phyloP scores from a whole-genome alignment of 106 monocot species.

The Gastrodia elata region DNA sequence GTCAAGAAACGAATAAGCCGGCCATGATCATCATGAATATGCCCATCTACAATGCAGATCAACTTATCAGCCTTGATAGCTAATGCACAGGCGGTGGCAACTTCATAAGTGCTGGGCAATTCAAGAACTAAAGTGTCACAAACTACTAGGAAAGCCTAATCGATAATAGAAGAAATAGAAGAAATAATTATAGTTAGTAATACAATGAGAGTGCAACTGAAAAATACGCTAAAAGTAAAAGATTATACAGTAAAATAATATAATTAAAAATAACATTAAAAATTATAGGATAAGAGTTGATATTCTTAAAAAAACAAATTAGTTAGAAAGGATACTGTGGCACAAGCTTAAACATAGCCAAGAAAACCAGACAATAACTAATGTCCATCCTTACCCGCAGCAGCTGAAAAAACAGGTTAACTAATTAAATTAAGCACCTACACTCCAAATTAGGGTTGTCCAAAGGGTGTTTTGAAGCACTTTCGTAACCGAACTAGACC shows the following conservation, averaged over 20 bases:
- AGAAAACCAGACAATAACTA: background rate
- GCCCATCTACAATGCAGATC: constrained; percentile 83
- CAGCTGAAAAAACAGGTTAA: background rate
- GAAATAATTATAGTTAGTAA: background rate
- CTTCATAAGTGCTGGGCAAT: constrained; percentile 79
- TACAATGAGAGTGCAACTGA: background rate
- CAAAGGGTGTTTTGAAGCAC: too few species aligned
- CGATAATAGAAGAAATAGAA: background rate
- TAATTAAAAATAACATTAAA: background rate
- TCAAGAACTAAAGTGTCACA: constrained; percentile 5
- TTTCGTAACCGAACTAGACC: too few species aligned
- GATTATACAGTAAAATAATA: background rate
- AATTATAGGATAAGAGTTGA: too few species aligned
- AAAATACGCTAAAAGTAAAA: background rate
- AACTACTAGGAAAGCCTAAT: background rate
- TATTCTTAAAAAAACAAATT: background rate
- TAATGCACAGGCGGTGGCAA: constrained; percentile 88
- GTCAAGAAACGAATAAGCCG: constrained; percentile 64
- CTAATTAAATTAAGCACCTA: background rate
- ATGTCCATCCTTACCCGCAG: background rate
- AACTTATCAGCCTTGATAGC: constrained; percentile 85
- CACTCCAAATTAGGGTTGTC: too few species aligned
- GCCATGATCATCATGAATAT: constrained; percentile 60
- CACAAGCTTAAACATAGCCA: background rate
- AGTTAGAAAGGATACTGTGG: background rate